These are phyloP conservation scores for Scutellaria minor DNA, from an alignment of 257 asterid genomes.

Conservation along the genomic window DNA sequence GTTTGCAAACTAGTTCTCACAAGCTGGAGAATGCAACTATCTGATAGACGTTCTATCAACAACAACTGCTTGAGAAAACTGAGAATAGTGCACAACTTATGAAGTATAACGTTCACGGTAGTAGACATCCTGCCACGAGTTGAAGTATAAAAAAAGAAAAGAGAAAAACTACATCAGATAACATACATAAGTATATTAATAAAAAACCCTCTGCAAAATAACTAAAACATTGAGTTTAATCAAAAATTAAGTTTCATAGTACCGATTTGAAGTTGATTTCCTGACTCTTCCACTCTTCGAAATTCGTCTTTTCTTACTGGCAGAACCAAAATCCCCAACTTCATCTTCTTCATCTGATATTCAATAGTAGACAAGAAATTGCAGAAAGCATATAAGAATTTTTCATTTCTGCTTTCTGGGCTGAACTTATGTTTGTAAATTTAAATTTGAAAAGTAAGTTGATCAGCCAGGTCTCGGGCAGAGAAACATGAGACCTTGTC, in stretches of 20 bases:
- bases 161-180: conserved; percentile 25
- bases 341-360: conserved; percentile 78
- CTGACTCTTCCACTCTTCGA: conserved; percentile 59
- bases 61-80: conserved; percentile 81
- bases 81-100: conserved; percentile 93
- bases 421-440: conserved; percentile 22
- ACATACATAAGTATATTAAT: neutral
- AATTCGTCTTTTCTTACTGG: conserved; percentile 82
- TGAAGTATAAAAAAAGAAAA: conserved; percentile 29
- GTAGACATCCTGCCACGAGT: conserved; percentile 63
- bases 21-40: conserved; percentile 93
- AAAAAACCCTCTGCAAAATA: conserved; percentile 1
- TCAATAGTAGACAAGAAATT: conserved; percentile 30
- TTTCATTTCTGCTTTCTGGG: conserved; percentile 28
- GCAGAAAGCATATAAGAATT: conserved; percentile 25
- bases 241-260: conserved; percentile 25
- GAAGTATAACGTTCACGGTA: conserved; percentile 73
- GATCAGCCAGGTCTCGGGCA: conserved; percentile 23
- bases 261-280: conserved; percentile 77
- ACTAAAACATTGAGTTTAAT: conserved; percentile 8
- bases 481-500: conserved; percentile 30
- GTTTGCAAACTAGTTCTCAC: conserved; percentile 90
- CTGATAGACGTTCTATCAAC: conserved; percentile 87
- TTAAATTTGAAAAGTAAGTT: conserved; percentile 19
- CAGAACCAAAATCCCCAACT: conserved; percentile 69